Conservation (phyloP, 495 filamentous ascomycete species). For the Tuber melanosporum region DNA sequence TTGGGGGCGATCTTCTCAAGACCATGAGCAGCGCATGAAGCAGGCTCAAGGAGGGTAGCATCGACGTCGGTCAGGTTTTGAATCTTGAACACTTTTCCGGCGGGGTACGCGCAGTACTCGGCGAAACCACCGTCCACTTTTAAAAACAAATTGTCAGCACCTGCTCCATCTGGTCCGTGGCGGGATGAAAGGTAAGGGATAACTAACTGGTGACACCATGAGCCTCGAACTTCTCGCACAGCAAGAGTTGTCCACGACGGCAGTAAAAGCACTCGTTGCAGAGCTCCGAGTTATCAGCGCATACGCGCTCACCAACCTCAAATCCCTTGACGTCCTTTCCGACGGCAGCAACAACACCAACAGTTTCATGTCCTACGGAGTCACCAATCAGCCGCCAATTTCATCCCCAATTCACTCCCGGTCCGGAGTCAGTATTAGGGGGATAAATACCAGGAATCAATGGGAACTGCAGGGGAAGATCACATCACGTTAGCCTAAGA, state of each 20-base stretch:
- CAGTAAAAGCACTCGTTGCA: conserved; percentile 71
- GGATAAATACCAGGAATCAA: conserved; percentile 49
- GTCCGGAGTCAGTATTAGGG: background rate
- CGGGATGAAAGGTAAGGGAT: background rate
- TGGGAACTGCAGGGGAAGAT: conserved; percentile 47
- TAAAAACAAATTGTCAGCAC: conserved; percentile 14
- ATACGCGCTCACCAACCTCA: conserved; percentile 56
- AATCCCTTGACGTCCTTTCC: conserved; percentile 57
- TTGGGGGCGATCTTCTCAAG: conserved; percentile 66
- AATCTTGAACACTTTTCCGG: conserved; percentile 63
- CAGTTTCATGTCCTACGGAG: conserved; percentile 51
- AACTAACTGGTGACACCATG: conserved; percentile 53
- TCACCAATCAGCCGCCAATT: conserved; percentile 41
- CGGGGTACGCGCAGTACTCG: conserved; percentile 55
- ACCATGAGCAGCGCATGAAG: conserved; percentile 64
- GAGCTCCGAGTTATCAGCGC: conserved; percentile 55
- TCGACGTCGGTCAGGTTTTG: conserved; percentile 63
- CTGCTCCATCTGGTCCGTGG: background rate
- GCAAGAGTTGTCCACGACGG: conserved; percentile 59
- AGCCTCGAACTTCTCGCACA: conserved; percentile 63
- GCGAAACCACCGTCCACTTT: conserved; percentile 61
- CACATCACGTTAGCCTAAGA: conserved; percentile 18
- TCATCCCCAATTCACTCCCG: background rate
- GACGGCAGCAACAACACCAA: conserved; percentile 52
- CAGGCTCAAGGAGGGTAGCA: conserved; percentile 66